Percentiles rank a stretch among this genome's conserved stretches.
phyloP scores from a whole-genome alignment of 148 eudicot species.

The Cornus florida region DNA sequence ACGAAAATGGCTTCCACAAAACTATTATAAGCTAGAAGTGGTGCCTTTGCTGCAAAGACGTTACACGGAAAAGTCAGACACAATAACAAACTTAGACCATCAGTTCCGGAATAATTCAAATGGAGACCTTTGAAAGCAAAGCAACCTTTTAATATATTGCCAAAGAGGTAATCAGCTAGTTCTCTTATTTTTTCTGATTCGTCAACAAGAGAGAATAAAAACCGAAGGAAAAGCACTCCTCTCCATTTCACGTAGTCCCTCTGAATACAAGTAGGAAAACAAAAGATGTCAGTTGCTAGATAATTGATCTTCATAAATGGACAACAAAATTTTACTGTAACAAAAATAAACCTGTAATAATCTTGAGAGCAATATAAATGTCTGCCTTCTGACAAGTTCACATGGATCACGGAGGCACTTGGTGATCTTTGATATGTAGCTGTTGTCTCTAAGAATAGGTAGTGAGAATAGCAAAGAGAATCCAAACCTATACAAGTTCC shows the following conservation, averaged over 20 bases:
- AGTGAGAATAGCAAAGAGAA: conserved; percentile 12
- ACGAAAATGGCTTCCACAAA: conserved; percentile 95
- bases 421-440: conserved; percentile 88
- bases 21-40: conserved; percentile 96
- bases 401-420: conserved; percentile 93
- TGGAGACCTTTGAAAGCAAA: background rate
- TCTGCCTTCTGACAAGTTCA: conserved; percentile 93
- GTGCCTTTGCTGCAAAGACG: conserved; percentile 78
- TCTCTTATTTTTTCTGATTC: conserved; percentile 85
- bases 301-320: conserved; percentile 14
- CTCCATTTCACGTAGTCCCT: conserved; percentile 99
- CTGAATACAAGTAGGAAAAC: conserved; percentile 34
- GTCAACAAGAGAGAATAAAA: conserved; percentile 82
- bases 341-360: conserved; percentile 66
- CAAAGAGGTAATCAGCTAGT: conserved; percentile 91
- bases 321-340: background rate
- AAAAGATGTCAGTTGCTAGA: conserved; percentile 4
- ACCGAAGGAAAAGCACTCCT: conserved; percentile 88
- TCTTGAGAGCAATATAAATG: conserved; percentile 86
- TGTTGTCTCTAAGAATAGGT: conserved; percentile 31
- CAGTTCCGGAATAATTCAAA: background rate
- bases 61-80: conserved; percentile 11
- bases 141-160: conserved; percentile 89
- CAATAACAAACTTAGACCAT: background rate
- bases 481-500: background rate